Conservation (phyloP, 352 stramenopile genomes). For the Plasmopara muralis region DNA sequence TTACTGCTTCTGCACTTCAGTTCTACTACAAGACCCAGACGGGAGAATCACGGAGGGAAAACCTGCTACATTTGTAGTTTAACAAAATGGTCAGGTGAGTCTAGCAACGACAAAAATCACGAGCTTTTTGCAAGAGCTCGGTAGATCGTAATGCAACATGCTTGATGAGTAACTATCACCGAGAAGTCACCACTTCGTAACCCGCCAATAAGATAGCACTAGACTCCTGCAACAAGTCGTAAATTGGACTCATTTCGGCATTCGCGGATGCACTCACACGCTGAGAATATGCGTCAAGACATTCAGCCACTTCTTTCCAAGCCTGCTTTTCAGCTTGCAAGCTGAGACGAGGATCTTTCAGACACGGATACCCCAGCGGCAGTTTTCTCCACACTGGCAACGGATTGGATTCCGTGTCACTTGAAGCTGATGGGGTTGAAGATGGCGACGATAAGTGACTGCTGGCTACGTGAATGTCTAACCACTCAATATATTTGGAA, state of each 20-base stretch:
- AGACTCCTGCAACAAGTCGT: conserved; percentile 67
- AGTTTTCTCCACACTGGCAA: conserved; percentile 34
- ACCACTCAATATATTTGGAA: conserved; percentile 75
- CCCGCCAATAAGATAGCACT: conserved; percentile 72
- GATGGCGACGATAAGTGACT: conserved; percentile 21
- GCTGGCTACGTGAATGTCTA: conserved; percentile 45
- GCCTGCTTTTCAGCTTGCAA: conserved; percentile 60
- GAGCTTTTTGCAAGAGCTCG: neutral
- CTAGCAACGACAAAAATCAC: neutral
- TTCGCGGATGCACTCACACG: conserved; percentile 49
- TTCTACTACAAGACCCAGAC: neutral
- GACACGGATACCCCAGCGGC: conserved; percentile 55
- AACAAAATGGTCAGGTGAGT: too few relatives aligned
- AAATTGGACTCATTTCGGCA: conserved; percentile 50
- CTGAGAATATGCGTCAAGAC: conserved; percentile 74
- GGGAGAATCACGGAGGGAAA: too few relatives aligned
- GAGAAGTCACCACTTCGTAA: conserved; percentile 56
- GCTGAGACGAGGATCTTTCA: conserved; percentile 47
- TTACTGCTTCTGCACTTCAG: neutral
- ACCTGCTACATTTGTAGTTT: too few relatives aligned
- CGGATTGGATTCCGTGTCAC: conserved; percentile 9
- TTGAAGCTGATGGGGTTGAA: conserved; percentile 18
- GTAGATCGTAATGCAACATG: neutral
- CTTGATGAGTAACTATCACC: conserved; percentile 10
- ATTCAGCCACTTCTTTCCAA: conserved; percentile 76